Conservation (phyloP, 352 stramenopile genomes). For the Phytophthora pistaciae region DNA sequence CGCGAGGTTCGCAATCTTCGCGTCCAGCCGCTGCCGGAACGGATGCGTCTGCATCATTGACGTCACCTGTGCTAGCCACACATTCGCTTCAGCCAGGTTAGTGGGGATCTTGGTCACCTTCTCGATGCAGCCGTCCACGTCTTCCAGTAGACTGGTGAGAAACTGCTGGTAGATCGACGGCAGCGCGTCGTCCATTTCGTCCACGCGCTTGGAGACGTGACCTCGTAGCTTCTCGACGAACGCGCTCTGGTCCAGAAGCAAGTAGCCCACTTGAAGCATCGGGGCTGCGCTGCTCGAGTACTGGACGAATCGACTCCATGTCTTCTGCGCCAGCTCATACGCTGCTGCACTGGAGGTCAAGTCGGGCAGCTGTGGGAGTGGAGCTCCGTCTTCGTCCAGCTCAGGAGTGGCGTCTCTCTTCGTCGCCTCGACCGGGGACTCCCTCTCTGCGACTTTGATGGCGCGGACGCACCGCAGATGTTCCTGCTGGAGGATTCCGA, state of each 20-base stretch:
- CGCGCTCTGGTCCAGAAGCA: conserved; percentile 63
- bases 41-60: conserved; percentile 62
- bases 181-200: conserved; percentile 50
- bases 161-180: conserved; percentile 65
- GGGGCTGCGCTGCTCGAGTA: conserved; percentile 42
- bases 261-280: conserved; percentile 56
- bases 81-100: conserved; percentile 52
- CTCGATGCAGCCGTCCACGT: conserved; percentile 66
- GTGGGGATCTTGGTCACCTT: conserved; percentile 69
- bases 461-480: conserved; percentile 45
- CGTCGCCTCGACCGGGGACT: conserved; percentile 5
- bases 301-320: conserved; percentile 47
- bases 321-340: conserved; percentile 52
- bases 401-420: conserved; percentile 3
- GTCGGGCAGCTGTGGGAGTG: conserved; percentile 27
- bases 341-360: conserved; percentile 34
- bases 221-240: conserved; percentile 46
- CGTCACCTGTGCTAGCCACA: conserved; percentile 59
- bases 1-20: conserved; percentile 60
- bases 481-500: conserved; percentile 40
- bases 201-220: conserved; percentile 43
- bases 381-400: conserved; percentile 18
- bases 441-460: conserved; percentile 43
- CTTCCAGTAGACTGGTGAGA: conserved; percentile 50
- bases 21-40: conserved; percentile 62